A percentile compares a stretch with the other conserved stretches of the same genome.
Conservation (phyloP, 495 filamentous ascomycete species). For the Lineolata rhizophorae region DNA sequence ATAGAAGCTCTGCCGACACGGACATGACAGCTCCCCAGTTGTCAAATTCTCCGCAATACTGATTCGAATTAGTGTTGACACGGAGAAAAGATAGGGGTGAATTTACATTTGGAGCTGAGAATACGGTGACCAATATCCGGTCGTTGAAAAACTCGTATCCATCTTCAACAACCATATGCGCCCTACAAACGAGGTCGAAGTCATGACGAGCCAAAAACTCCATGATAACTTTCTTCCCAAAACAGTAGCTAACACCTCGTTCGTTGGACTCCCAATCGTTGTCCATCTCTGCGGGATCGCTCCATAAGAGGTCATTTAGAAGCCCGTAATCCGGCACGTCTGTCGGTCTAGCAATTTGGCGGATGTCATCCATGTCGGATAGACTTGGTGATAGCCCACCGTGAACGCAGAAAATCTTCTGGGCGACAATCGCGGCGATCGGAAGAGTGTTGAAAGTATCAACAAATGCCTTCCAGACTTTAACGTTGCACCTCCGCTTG, state of each 20-base stretch:
- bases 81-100: slow-evolving; percentile 1
- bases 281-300: slow-evolving; percentile 95
- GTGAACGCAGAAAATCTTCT: slow-evolving; percentile 98
- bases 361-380: slow-evolving; percentile 94
- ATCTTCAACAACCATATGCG: slow-evolving; percentile 99
- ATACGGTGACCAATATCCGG: slow-evolving; percentile 86
- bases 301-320: slow-evolving; percentile 93
- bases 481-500: slow-evolving; percentile 92
- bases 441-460: slow-evolving; percentile 95
- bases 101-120: slow-evolving; percentile 91
- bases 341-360: slow-evolving; percentile 83
- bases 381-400: slow-evolving; percentile 85
- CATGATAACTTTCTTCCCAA: slow-evolving; percentile 95
- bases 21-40: slow-evolving; percentile 99
- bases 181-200: slow-evolving; percentile 90
- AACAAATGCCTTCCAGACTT: slow-evolving; percentile 97
- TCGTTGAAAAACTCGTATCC: slow-evolving; percentile 99
- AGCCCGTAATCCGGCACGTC: slow-evolving; percentile 96
- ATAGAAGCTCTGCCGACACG: slow-evolving; percentile 77
- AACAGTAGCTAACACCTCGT: slow-evolving; percentile 93
- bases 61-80: slow-evolving; percentile 2
- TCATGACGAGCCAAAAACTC: slow-evolving; percentile 89
- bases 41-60: slow-evolving; percentile 99
- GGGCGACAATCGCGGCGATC: slow-evolving; percentile 88
- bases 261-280: slow-evolving; percentile 97